Base-by-base conservation (phyloP, 2,329 filamentous ascomycete species). In the Tolypocladium endophyticum region DNA sequence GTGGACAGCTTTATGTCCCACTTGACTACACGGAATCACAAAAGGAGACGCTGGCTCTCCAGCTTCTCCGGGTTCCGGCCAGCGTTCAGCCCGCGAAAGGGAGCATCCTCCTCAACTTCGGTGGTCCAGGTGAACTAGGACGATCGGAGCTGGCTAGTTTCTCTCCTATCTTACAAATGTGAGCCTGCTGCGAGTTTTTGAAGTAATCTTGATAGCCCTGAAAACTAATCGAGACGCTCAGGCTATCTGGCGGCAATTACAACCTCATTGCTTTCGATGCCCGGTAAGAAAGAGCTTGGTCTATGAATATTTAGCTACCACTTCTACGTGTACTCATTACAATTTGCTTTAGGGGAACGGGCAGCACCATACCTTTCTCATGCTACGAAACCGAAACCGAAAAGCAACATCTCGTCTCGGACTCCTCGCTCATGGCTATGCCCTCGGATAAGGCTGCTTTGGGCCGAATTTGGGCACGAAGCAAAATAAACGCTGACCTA, bases 101-200 rank as follows among this genome's bases (percentile, higher is more conserved):
- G 2, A 71, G 66, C 58, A 71, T 72, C 39, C 41, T 72, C 30
- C 58, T 71, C 57, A 73, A 73, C 54, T 60, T 60, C 59, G 58
- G 54, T 33, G 58, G 45, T 6, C 57, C 59, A 33, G 64, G 62
- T 3, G 53, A 50, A 9, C 18, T 12, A 9, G 59, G 59, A 25
- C 20, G 55, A 12, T 25, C 30, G 16, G 39, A 57, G 14, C 55
- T 63, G 50, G 60, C 53, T 1, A 16, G 33, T 20, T 56, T 57
- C 55, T 55, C 58, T 7, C 6, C 36, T 18, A 14, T 56, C 16
- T 57, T 65, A 20, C 57, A 62, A 28, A 57, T 45, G 61, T 62
- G 61, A 47, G 61, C 20, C 60, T 12, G 52, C 38, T 16, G 30
- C 30, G 30, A 61, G 39, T 12, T 28, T 56, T 2, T 36, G 20